phyloP scores from a whole-genome alignment of 1,284 basidiomycete genomes.

The Leccinum fallax region DNA sequence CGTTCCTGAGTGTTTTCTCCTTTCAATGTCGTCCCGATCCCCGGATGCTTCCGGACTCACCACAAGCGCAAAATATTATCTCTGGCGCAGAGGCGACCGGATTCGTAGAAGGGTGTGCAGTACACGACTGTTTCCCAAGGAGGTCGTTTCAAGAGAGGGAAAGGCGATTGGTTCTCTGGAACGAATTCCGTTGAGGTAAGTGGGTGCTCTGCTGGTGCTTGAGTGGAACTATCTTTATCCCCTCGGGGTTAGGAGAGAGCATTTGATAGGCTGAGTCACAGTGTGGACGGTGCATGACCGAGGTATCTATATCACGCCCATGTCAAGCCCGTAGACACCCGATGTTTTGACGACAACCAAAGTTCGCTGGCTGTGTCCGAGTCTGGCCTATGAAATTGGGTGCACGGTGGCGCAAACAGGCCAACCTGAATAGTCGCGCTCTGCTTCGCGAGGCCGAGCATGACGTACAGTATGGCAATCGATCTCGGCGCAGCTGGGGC shows the following conservation, averaged over 20 bases:
- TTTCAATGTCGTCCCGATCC: slow-evolving; percentile 15
- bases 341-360: not conserved
- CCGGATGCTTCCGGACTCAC: slow-evolving; percentile 37
- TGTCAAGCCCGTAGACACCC: not conserved
- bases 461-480: not conserved
- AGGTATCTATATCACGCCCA: not conserved
- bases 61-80: not conserved
- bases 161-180: slow-evolving; percentile 43
- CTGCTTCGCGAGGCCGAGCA: not conserved
- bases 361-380: not conserved
- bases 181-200: slow-evolving; percentile 42
- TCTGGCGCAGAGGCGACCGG: slow-evolving; percentile 5
- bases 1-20: not conserved
- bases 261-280: not conserved
- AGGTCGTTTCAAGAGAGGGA: slow-evolving; percentile 39
- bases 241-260: not conserved
- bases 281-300: not conserved
- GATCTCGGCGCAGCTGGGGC: not conserved
- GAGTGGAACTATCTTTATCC: not conserved
- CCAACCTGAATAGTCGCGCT: not conserved
- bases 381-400: not conserved
- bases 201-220: not conserved
- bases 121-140: slow-evolving; percentile 20
- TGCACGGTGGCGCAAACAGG: not conserved
- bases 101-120: slow-evolving; percentile 11